Conservation (phyloP, 768 basidiomycete species). For the Dioszegia hungarica region DNA sequence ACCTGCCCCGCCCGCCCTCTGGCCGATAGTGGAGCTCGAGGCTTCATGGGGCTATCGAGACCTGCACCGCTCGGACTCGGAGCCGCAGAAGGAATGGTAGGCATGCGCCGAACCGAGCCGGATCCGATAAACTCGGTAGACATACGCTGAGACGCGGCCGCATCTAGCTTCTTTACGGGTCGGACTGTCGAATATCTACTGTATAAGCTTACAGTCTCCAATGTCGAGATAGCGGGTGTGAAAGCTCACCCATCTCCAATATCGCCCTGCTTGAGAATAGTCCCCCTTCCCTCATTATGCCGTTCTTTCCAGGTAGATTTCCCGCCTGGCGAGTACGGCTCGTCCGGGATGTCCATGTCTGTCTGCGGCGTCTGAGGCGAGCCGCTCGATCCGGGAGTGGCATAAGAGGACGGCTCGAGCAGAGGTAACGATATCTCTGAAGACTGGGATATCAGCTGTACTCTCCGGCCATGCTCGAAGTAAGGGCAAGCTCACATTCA, state of each 20-base stretch:
- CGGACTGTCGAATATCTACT: slow-evolving; percentile 74
- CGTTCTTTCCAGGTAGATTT: slow-evolving; percentile 77
- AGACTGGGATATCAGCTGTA: slow-evolving; percentile 23
- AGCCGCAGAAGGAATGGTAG: neutral
- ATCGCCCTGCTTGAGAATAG: slow-evolving; percentile 72
- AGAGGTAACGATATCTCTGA: slow-evolving; percentile 55
- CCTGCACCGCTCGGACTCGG: neutral
- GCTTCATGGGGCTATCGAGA: slow-evolving; percentile 5
- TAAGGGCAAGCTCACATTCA: slow-evolving; percentile 36
- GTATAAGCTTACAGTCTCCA: neutral
- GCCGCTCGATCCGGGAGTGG: slow-evolving; percentile 36
- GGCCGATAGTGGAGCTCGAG: slow-evolving; percentile 6
- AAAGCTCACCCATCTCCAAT: slow-evolving; percentile 63
- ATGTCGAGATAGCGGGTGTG: neutral
- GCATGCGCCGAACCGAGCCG: slow-evolving; percentile 48
- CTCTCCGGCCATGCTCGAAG: neutral
- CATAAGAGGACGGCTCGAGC: slow-evolving; percentile 48
- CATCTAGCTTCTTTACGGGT: slow-evolving; percentile 87
- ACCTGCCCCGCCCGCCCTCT: slow-evolving; percentile 44
- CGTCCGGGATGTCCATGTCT: slow-evolving; percentile 49
- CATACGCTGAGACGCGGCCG: slow-evolving; percentile 65
- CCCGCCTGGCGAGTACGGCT: slow-evolving; percentile 36
- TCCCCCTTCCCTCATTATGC: slow-evolving; percentile 63
- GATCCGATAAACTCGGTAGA: slow-evolving; percentile 74
- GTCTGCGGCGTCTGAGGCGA: slow-evolving; percentile 61